Percentiles rank a stretch among this genome's conserved stretches.
Evolutionary conservation across 1,284 basidiomycete species (phyloP).

Genomic region (Cryptococcus depauperatus): DNA sequence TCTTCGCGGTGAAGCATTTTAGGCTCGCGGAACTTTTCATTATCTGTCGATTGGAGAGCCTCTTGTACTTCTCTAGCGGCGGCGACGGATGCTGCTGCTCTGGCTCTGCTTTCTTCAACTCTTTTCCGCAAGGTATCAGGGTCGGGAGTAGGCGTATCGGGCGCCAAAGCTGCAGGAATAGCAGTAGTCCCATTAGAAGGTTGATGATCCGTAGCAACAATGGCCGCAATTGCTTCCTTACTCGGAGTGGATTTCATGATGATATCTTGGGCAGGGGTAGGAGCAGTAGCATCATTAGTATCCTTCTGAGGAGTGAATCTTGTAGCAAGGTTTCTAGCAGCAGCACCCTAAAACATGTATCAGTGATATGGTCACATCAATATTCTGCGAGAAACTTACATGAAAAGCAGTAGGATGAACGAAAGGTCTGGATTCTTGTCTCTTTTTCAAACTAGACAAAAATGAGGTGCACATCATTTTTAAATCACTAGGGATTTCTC

Average conservation of each 20-base stretch:
- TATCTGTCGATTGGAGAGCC: neutral
- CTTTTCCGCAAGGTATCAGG: conserved; percentile 24
- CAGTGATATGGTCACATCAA: too few species aligned
- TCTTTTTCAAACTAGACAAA: conserved; percentile 24
- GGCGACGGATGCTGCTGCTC: neutral
- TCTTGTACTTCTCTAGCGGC: conserved; percentile 38
- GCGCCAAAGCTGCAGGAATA: conserved; percentile 5
- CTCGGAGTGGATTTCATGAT: too few species aligned
- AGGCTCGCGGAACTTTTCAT: neutral
- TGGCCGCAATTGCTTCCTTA: too few species aligned
- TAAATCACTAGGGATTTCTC: conserved; percentile 28
- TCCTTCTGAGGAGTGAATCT: too few species aligned
- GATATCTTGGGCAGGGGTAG: conserved; percentile 2
- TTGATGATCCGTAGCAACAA: too few species aligned
- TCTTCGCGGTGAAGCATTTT: neutral
- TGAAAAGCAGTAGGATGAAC: conserved; percentile 21
- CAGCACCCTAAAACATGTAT: conserved; percentile 4
- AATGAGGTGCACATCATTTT: conserved; percentile 28
- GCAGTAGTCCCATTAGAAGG: too few species aligned
- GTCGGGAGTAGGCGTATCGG: conserved; percentile 7
- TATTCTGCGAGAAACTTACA: conserved; percentile 11
- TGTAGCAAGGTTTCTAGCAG: conserved; percentile 3
- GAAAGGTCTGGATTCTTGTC: conserved; percentile 22
- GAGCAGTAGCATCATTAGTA: neutral
- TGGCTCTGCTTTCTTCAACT: conserved; percentile 18